These are phyloP conservation scores for Rhodotorula paludigena DNA, from an alignment of 768 basidiomycete species.

Conservation along the genomic window DNA sequence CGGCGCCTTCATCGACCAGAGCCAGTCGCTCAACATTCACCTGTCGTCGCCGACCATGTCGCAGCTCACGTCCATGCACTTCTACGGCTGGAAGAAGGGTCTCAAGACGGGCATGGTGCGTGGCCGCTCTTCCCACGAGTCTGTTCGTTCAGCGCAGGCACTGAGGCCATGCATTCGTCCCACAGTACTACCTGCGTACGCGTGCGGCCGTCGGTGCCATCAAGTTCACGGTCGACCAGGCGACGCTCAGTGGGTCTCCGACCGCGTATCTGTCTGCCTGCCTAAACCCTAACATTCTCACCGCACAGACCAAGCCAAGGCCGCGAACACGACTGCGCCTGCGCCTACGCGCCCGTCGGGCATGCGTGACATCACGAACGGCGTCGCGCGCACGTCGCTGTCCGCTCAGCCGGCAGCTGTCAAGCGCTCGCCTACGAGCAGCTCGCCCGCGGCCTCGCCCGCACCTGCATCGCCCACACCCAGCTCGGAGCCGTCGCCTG, in stretches of 20 bases:
- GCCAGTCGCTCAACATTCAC: slow-evolving; percentile 90
- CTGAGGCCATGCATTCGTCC: background rate
- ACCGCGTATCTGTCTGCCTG: background rate
- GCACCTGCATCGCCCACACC: slow-evolving; percentile 38
- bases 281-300: background rate
- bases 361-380: slow-evolving; percentile 42
- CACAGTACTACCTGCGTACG: slow-evolving; percentile 73
- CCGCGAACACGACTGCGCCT: slow-evolving; percentile 12
- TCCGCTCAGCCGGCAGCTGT: background rate
- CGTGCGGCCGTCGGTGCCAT: slow-evolving; percentile 91
- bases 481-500: background rate
- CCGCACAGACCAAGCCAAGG: slow-evolving; percentile 45
- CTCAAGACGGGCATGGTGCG: slow-evolving; percentile 86
- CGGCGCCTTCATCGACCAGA: slow-evolving; percentile 95
- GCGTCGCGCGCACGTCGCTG: slow-evolving; percentile 40
- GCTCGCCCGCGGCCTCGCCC: slow-evolving; percentile 16
- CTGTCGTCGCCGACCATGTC: slow-evolving; percentile 80
- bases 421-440: slow-evolving; percentile 12
- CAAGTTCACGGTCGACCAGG: slow-evolving; percentile 78
- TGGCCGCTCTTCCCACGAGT: too few relatives aligned
- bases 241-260: slow-evolving; percentile 26
- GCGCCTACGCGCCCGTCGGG: background rate
- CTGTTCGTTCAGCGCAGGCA: background rate
- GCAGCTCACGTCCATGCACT: slow-evolving; percentile 93
- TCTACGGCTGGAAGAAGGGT: slow-evolving; percentile 99